Conservation (phyloP, 164 flowering plant species). For the Echeveria elegans region DNA sequence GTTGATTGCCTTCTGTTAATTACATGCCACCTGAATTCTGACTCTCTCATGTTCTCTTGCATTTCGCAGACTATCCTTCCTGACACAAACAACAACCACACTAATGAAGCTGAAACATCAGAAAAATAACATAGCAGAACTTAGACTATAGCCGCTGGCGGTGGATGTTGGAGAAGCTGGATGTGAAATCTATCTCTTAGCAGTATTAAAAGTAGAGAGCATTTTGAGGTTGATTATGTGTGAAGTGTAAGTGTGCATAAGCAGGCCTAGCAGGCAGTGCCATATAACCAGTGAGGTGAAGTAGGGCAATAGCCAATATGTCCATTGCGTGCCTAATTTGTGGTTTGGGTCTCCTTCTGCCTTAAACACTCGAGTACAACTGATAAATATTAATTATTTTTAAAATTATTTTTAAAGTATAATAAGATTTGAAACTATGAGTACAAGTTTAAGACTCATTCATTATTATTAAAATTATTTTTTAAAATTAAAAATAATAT, state of each 20-base stretch:
- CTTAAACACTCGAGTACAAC: background rate
- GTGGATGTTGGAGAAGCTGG: background rate
- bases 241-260: slow-evolving; percentile 2
- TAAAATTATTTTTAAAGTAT: too few relatives aligned
- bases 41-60: background rate
- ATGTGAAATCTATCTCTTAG: background rate
- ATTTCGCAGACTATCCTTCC: background rate
- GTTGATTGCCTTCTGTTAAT: background rate
- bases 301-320: background rate
- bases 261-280: background rate
- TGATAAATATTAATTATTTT: too few relatives aligned
- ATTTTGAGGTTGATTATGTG: background rate
- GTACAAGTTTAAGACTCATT: too few relatives aligned
- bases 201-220: background rate
- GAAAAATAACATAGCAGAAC: background rate
- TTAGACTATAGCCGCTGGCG: background rate
- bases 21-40: background rate
- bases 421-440: too few relatives aligned
- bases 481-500: too few relatives aligned
- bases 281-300: background rate
- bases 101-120: background rate
- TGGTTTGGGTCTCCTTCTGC: background rate
- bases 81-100: background rate
- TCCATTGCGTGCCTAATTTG: background rate
- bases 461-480: too few relatives aligned